Conservation (phyloP, 2,329 filamentous ascomycete genomes). For the Cytospora chrysosperma region DNA sequence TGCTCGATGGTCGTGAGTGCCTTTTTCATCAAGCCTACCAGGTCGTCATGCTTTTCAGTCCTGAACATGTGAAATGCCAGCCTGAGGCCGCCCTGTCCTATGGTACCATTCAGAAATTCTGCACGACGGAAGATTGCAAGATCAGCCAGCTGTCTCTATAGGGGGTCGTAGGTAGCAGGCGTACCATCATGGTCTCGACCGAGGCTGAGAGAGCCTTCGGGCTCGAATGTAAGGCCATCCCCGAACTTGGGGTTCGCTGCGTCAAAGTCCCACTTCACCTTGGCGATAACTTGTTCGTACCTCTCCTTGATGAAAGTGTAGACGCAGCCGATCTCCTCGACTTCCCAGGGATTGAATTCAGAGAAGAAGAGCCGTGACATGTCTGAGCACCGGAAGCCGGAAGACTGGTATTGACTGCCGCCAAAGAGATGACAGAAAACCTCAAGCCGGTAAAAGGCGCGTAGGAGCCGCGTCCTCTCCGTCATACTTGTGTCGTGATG, state of each 20-base stretch:
- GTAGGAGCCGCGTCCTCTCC: conserved; percentile 9
- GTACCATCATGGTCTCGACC: background rate
- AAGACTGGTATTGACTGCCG: background rate
- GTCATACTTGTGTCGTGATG: background rate
- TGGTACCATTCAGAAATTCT: conserved; percentile 10
- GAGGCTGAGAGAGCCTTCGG: background rate
- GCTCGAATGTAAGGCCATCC: conserved; percentile 8
- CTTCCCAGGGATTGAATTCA: conserved; percentile 21
- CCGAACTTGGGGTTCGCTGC: conserved; percentile 14
- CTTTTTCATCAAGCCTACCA: conserved; percentile 34
- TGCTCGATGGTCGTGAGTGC: background rate
- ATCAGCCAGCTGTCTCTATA: background rate
- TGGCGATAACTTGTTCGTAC: conserved; percentile 8
- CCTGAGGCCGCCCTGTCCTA: background rate
- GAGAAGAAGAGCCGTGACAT: conserved; percentile 9
- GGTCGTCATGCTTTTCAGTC: conserved; percentile 23
- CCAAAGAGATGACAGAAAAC: conserved; percentile 14
- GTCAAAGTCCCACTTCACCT: conserved; percentile 12
- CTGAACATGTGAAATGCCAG: conserved; percentile 9
- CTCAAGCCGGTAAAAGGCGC: conserved; percentile 23
- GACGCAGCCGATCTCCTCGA: conserved; percentile 21
- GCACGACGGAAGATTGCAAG: background rate
- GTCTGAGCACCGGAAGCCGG: background rate
- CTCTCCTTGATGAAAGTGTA: conserved; percentile 5
- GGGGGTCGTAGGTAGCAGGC: background rate